These are phyloP conservation scores for Fusarium staphyleae DNA, from an alignment of 2,329 filamentous ascomycete genomes.

Conservation along the genomic window DNA sequence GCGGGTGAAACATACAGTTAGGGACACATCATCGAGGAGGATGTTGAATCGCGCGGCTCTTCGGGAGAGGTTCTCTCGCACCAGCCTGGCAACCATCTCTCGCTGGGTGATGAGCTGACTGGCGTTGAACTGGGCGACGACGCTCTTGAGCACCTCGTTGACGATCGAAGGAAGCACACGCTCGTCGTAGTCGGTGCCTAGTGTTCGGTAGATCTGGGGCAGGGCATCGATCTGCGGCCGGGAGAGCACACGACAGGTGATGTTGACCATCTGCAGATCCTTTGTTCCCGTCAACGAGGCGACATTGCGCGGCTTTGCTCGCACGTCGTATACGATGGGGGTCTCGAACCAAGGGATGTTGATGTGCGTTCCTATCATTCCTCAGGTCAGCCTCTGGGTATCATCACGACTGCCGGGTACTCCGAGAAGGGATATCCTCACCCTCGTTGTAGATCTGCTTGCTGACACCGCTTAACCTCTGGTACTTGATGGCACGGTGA, in stretches of 20 bases:
- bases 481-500: constrained; percentile 99
- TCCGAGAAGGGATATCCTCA: constrained; percentile 47
- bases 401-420: constrained; percentile 18
- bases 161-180: constrained; percentile 95
- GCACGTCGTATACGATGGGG: constrained; percentile 95
- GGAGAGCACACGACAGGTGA: constrained; percentile 98
- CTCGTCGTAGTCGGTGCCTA: constrained; percentile 97
- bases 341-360: constrained; percentile 97
- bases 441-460: constrained; percentile 98
- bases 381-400: constrained; percentile 23
- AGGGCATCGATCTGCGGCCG: constrained; percentile 86
- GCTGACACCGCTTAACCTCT: constrained; percentile 87
- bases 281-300: constrained; percentile 97
- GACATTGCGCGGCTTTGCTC: constrained; percentile 95
- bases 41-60: constrained; percentile 97
- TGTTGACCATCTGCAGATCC: constrained; percentile 99
- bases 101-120: constrained; percentile 98
- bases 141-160: constrained; percentile 98
- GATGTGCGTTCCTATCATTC: constrained; percentile 81
- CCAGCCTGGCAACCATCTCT: constrained; percentile 91
- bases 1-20: constrained; percentile 71
- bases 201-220: constrained; percentile 95
- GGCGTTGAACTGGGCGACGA: constrained; percentile 98
- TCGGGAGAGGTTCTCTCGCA: constrained; percentile 90
- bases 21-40: constrained; percentile 92